phyloP scores from a whole-genome alignment of 768 basidiomycete genomes.

The Lentinula edodes region DNA sequence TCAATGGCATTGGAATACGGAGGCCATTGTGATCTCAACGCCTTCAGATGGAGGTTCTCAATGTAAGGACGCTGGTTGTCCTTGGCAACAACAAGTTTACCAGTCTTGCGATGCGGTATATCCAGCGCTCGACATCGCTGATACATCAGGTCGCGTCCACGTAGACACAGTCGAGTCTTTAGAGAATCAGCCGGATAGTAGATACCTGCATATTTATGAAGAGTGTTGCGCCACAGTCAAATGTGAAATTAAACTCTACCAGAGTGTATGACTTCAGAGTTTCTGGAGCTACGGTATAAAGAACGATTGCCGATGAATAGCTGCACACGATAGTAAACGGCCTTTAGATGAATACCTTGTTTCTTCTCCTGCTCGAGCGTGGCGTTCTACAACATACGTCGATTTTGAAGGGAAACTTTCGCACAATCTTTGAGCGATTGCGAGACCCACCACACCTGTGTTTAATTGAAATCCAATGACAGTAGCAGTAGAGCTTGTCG shows the following conservation, averaged over 20 bases:
- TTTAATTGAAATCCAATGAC: not conserved
- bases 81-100: slow-evolving; percentile 87
- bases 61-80: slow-evolving; percentile 66
- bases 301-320: not conserved
- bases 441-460: slow-evolving; percentile 80
- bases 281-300: slow-evolving; percentile 60
- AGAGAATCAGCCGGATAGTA: slow-evolving; percentile 82
- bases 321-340: not conserved
- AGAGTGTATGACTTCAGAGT: slow-evolving; percentile 93
- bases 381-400: slow-evolving; percentile 79
- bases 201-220: slow-evolving; percentile 44
- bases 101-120: slow-evolving; percentile 67
- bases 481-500: not conserved
- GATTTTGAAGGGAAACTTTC: slow-evolving; percentile 59
- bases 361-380: slow-evolving; percentile 73
- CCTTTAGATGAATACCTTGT: slow-evolving; percentile 49
- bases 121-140: slow-evolving; percentile 56
- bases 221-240: not conserved
- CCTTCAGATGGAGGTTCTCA: slow-evolving; percentile 59
- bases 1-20: slow-evolving; percentile 24
- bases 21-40: slow-evolving; percentile 48
- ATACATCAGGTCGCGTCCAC: slow-evolving; percentile 83
- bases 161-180: slow-evolving; percentile 82
- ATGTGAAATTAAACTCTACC: slow-evolving; percentile 32
- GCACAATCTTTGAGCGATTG: slow-evolving; percentile 72